These are phyloP conservation scores for Intubia oerlemansii DNA, from an alignment of 2,329 filamentous ascomycete genomes.

Conservation along the genomic window DNA sequence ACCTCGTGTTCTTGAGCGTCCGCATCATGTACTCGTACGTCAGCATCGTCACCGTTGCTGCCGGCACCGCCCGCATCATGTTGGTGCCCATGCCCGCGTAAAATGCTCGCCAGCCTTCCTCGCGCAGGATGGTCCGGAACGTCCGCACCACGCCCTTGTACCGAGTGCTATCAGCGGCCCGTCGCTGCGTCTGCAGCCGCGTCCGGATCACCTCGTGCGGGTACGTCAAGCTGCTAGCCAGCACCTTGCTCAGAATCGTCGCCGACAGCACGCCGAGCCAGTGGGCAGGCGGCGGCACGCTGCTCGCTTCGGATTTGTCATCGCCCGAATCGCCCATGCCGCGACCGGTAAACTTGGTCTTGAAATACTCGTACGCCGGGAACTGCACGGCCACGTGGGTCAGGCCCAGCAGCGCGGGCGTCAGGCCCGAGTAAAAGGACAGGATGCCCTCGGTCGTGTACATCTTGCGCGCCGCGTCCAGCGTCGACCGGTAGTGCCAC, in stretches of 20 bases:
- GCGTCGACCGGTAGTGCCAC: slow-evolving; percentile 79
- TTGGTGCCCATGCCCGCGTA: slow-evolving; percentile 97
- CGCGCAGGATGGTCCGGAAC: slow-evolving; percentile 61
- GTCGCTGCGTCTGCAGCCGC: slow-evolving; percentile 77
- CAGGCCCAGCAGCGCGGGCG: slow-evolving; percentile 75
- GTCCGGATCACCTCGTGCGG: slow-evolving; percentile 94
- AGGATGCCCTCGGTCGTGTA: slow-evolving; percentile 71
- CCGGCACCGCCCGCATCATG: slow-evolving; percentile 86
- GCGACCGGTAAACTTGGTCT: slow-evolving; percentile 72
- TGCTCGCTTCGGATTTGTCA: too few relatives aligned
- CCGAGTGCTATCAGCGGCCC: slow-evolving; percentile 25
- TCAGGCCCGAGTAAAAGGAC: slow-evolving; percentile 89
- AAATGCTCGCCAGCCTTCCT: slow-evolving; percentile 92
- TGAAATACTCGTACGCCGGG: slow-evolving; percentile 84
- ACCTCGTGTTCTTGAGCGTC: slow-evolving; percentile 22
- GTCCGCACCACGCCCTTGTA: slow-evolving; percentile 70
- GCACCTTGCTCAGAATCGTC: slow-evolving; percentile 82
- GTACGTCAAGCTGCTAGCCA: slow-evolving; percentile 88
- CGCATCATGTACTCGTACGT: slow-evolving; percentile 70
- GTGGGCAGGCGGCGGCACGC: slow-evolving; percentile 34
- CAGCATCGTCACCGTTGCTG: slow-evolving; percentile 91
- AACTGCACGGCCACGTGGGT: slow-evolving; percentile 96
- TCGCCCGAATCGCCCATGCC: slow-evolving; percentile 55
- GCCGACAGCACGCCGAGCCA: slow-evolving; percentile 72
- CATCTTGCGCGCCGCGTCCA: slow-evolving; percentile 91